Percentiles rank a stretch among this genome's conserved stretches.
These are phyloP conservation scores for Eurotiales sp. DNA, from an alignment of 2,329 filamentous ascomycete genomes.

Conservation along the genomic window DNA sequence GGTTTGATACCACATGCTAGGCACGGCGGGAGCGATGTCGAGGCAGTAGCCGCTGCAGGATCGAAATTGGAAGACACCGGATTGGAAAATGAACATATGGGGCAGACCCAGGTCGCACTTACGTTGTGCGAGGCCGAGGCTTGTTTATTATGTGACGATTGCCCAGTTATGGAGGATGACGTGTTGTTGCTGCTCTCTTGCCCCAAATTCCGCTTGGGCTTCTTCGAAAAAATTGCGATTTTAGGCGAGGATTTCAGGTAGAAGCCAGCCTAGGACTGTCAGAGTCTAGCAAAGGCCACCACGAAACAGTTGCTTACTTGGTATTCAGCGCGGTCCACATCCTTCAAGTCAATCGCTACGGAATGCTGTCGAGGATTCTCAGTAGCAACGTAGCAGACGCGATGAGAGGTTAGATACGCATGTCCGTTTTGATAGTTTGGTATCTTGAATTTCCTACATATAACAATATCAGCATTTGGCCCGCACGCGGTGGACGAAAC, in stretches of 20 bases:
- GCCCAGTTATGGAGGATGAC: constrained; percentile 30
- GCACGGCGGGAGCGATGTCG: constrained; percentile 80
- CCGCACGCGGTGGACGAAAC: not conserved
- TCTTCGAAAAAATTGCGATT: constrained; percentile 82
- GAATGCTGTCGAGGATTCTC: constrained; percentile 80
- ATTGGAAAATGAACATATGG: constrained; percentile 93
- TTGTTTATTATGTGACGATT: constrained; percentile 22
- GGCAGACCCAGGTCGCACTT: constrained; percentile 85
- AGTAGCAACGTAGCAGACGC: constrained; percentile 91
- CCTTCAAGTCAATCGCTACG: constrained; percentile 79
- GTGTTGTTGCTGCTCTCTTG: constrained; percentile 55
- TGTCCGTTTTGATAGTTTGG: constrained; percentile 92
- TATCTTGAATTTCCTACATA: constrained; percentile 82
- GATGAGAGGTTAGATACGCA: constrained; percentile 93
- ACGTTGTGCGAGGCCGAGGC: constrained; percentile 35
- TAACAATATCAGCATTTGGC: constrained; percentile 15
- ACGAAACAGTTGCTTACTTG: constrained; percentile 60
- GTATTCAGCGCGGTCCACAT: constrained; percentile 86
- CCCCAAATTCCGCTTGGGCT: constrained; percentile 60
- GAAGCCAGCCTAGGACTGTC: constrained; percentile 67
- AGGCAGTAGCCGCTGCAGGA: constrained; percentile 70
- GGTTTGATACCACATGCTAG: constrained; percentile 93
- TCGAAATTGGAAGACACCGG: constrained; percentile 92
- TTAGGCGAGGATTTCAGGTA: constrained; percentile 85
- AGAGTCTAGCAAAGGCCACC: constrained; percentile 17